Conservation (phyloP, 1,284 basidiomycete species). For the Uromyces viciae-fabae region DNA sequence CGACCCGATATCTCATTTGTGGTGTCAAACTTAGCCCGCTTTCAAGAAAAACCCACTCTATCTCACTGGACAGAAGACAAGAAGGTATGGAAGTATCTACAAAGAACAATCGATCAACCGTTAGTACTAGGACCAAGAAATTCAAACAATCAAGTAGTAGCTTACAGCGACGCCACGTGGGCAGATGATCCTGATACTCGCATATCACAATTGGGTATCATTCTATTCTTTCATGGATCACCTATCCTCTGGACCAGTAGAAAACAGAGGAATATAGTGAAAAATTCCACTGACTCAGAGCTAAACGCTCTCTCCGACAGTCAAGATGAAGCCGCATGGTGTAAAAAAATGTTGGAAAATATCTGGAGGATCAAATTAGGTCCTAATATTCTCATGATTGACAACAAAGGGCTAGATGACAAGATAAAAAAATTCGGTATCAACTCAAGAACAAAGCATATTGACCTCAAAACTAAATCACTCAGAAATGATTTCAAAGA, state of each 20-base stretch:
- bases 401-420: background rate
- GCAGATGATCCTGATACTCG: background rate
- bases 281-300: background rate
- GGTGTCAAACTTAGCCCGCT: background rate
- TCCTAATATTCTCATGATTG: background rate
- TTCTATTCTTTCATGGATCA: background rate
- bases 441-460: background rate
- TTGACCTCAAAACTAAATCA: background rate
- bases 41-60: background rate
- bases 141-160: background rate
- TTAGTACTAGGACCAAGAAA: background rate
- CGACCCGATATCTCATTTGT: background rate
- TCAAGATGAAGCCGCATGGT: background rate
- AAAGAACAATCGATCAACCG: background rate
- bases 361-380: background rate
- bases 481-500: background rate
- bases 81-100: background rate
- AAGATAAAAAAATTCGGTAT: background rate
- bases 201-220: background rate
- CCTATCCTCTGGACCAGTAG: background rate
- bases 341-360: background rate
- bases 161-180: background rate
- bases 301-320: background rate
- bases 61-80: background rate
- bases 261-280: background rate